These are phyloP conservation scores for Kockiozyma suomiensis DNA, from an alignment of 805 yeast genomes.

Conservation along the genomic window DNA sequence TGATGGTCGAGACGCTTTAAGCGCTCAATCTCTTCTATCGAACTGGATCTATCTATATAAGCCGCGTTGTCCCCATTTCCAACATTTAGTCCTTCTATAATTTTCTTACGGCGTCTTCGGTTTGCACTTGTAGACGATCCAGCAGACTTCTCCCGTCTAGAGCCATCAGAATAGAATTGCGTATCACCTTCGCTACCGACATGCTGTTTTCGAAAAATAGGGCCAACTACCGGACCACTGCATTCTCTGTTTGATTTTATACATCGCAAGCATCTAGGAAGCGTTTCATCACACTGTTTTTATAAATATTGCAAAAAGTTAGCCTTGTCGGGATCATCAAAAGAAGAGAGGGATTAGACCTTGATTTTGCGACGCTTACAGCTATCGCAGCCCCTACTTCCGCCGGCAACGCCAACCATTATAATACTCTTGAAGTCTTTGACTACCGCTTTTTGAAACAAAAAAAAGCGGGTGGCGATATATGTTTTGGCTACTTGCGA, in stretches of 20 bases:
- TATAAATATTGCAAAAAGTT: background rate
- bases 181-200: background rate
- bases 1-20: background rate
- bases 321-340: background rate
- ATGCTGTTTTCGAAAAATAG: slow-evolving; percentile 10
- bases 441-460: too few relatives aligned
- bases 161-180: background rate
- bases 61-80: background rate
- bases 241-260: slow-evolving; percentile 17
- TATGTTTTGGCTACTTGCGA: too few relatives aligned
- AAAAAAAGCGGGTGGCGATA: too few relatives aligned
- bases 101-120: background rate
- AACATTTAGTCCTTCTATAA: background rate
- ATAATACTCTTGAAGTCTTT: too few relatives aligned
- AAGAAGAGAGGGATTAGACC: slow-evolving; percentile 6
- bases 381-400: slow-evolving; percentile 29
- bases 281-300: slow-evolving; percentile 28
- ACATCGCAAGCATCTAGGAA: slow-evolving; percentile 25
- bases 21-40: background rate
- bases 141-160: background rate
- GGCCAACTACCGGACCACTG: slow-evolving; percentile 19
- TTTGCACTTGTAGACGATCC: background rate
- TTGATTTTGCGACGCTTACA: slow-evolving; percentile 27
- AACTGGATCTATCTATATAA: background rate
- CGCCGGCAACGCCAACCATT: slow-evolving; percentile 34